Base-by-base conservation (phyloP, 1,284 basidiomycete genomes). In the Hemileia vastatrix region DNA sequence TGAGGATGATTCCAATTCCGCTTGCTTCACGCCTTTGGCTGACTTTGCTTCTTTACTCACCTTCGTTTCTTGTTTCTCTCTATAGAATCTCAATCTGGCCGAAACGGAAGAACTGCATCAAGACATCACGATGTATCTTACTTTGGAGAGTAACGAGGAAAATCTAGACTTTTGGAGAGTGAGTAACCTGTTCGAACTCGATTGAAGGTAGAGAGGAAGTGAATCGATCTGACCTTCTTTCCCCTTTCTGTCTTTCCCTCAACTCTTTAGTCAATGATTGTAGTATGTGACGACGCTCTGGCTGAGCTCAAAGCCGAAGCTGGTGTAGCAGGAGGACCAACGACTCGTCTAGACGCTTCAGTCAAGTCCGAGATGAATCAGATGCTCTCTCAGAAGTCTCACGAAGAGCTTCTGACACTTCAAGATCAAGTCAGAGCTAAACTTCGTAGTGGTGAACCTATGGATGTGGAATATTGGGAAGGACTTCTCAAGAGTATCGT, bases 401-500 rank as follows among this genome's bases (percentile, higher is more conserved):
- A 64, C 6, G 67, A 68, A 5, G 67, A 75, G 27, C 57, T 75
- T 21, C 49, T 65, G 15, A 57, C 63, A 36, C 67, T 75, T 3
- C 72, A 74, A 51, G 60, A 67, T 32, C 70, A 70, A 33, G 70
- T 75, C 47, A 66, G 69, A 18, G 59, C 65, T 21, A 75, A 75
- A 57, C 64, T 75, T 4, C 65, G 65, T 8, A 71, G 68, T 2
- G 72, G 68, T 32, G 72, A 75, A 51, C 68, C 73, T 1, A 63
- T 75, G 19, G 73, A 75, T 50, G 73, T 75, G 44, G 73, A 75
- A 59, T 75, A 75, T 62, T 75, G 73, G 73, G 72, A 74, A 56
- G 48, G 64, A 6, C 68, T 75, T 40, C 66, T 74, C 19, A 67
- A 66, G 15, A 60, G 66, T 6, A 74, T 74, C 48, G 67, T 73